These are phyloP conservation scores for Ambrosia trifida DNA, from an alignment of 129 eudicot genomes.

Conservation along the genomic window DNA sequence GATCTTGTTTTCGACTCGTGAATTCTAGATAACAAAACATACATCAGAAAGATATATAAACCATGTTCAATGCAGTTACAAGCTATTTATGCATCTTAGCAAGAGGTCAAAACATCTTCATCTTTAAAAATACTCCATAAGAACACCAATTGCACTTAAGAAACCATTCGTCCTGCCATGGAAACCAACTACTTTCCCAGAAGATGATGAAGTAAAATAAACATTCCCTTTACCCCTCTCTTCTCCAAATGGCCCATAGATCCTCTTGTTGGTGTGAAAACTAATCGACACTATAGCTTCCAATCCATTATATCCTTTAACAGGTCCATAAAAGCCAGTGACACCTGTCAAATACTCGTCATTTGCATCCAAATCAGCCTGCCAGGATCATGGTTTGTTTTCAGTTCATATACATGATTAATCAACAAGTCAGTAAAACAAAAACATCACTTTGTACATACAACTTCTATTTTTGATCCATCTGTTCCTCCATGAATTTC, in stretches of 20 bases:
- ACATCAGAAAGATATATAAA: too few relatives aligned
- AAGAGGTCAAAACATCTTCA: neutral
- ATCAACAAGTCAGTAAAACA: neutral
- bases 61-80: neutral
- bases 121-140: conserved; percentile 30
- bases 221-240: neutral
- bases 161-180: conserved; percentile 25
- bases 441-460: neutral
- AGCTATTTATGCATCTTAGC: neutral
- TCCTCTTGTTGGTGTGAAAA: conserved; percentile 31
- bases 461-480: conserved; percentile 3
- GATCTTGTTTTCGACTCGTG: too few relatives aligned
- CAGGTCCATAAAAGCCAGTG: conserved; percentile 20
- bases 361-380: conserved; percentile 20
- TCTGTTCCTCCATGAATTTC: conserved; percentile 30
- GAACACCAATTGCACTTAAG: conserved; percentile 37
- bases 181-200: conserved; percentile 33
- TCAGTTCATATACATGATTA: too few relatives aligned
- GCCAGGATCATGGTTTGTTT: neutral
- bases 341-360: conserved; percentile 20
- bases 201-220: conserved; percentile 13
- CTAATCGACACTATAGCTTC: conserved; percentile 17
- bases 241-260: conserved; percentile 31
- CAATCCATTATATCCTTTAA: conserved; percentile 5
- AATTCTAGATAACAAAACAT: too few relatives aligned